phyloP scores from a whole-genome alignment of 257 asterid species.

The Solanum peruvianum region DNA sequence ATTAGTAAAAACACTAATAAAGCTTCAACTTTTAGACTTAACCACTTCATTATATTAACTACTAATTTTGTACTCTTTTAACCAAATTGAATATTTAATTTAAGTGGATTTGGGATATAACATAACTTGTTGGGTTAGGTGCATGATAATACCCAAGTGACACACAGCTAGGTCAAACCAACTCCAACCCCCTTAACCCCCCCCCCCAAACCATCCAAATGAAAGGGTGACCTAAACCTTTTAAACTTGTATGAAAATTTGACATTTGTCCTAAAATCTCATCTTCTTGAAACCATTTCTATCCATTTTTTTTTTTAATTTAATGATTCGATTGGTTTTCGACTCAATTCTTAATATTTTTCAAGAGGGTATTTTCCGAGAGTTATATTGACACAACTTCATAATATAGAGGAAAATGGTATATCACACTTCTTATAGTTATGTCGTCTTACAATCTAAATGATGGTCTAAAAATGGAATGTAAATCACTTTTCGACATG shows the following conservation, averaged over 20 bases:
- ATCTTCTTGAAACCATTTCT: not conserved
- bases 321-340: not conserved
- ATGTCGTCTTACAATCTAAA: too few species aligned
- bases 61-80: not conserved
- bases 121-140: conserved; percentile 37
- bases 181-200: not conserved
- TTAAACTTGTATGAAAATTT: not conserved
- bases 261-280: not conserved
- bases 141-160: conserved; percentile 13
- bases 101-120: not conserved
- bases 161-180: conserved; percentile 34
- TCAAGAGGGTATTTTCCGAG: not conserved
- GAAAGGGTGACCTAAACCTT: not conserved
- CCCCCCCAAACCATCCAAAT: not conserved
- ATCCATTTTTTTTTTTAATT: not conserved
- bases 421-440: not conserved
- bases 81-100: not conserved
- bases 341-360: not conserved
- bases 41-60: not conserved
- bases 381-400: too few species aligned
- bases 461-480: not conserved
- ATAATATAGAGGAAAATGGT: too few species aligned
- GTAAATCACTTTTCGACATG: not conserved
- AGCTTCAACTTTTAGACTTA: not conserved
- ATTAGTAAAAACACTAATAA: not conserved